Evolutionary conservation across 2,329 filamentous ascomycete genomes (phyloP).

Genomic region (Ceratocystis albifundus): DNA sequence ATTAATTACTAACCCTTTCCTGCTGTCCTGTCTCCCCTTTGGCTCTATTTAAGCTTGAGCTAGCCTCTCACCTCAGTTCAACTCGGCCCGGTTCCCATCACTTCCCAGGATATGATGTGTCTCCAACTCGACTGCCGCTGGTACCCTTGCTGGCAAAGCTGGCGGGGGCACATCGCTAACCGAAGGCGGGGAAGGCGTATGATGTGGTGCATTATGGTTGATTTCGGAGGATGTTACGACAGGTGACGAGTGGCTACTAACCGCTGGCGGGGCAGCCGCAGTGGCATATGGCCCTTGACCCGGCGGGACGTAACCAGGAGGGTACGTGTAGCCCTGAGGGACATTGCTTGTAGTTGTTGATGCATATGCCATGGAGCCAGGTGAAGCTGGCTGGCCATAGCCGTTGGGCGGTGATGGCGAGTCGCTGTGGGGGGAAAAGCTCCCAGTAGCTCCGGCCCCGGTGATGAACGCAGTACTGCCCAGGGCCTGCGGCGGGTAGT

Average conservation of each 20-base stretch:
- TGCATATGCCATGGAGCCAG: constrained; percentile 4
- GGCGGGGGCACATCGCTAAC: neutral
- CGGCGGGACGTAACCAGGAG: constrained; percentile 27
- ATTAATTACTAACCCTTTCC: neutral
- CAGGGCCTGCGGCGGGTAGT: neutral
- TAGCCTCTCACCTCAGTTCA: constrained; percentile 22
- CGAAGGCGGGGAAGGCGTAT: constrained; percentile 17
- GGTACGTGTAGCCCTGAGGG: constrained; percentile 25
- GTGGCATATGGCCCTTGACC: constrained; percentile 28
- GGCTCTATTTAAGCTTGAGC: neutral
- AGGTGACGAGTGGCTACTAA: neutral
- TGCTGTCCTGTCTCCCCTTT: neutral
- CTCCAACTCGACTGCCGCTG: constrained; percentile 27
- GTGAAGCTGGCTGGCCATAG: constrained; percentile 8
- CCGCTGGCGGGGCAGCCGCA: neutral
- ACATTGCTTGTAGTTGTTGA: constrained; percentile 25
- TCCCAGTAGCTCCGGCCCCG: neutral
- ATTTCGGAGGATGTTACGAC: constrained; percentile 6
- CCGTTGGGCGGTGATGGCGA: neutral
- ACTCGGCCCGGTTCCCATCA: constrained; percentile 30
- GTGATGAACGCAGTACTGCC: neutral
- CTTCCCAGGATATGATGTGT: constrained; percentile 28
- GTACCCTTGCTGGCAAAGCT: neutral
- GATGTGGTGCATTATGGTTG: constrained; percentile 8
- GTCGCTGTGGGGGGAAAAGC: neutral